phyloP scores from a whole-genome alignment of 441 rosid genomes.

The Melianthus villosus region DNA sequence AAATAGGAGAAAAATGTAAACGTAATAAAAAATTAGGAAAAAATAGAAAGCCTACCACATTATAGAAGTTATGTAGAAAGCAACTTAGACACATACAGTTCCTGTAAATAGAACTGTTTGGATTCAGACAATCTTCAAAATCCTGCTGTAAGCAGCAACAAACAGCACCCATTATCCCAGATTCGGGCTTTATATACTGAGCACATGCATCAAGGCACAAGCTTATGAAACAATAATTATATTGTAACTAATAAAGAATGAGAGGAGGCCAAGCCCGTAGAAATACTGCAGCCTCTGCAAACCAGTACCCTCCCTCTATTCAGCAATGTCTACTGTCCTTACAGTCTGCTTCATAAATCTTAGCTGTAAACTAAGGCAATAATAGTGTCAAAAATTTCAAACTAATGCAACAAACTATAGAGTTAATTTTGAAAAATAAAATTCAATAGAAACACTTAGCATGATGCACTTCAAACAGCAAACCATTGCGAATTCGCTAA shows the following conservation, averaged over 20 bases:
- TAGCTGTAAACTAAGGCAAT: too few relatives aligned
- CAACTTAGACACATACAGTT: conserved; percentile 66
- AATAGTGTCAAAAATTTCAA: too few relatives aligned
- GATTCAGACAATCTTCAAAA: conserved; percentile 55
- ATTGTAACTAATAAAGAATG: conserved; percentile 8
- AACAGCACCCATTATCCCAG: conserved; percentile 54
- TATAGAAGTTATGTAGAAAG: conserved; percentile 45
- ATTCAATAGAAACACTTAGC: too few relatives aligned
- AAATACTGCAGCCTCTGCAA: conserved; percentile 30
- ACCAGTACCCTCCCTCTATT: conserved; percentile 46
- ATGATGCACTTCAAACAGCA: too few relatives aligned
- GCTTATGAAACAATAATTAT: conserved; percentile 6
- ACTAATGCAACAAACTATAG: too few relatives aligned
- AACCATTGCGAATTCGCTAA: too few relatives aligned
- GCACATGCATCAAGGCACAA: conserved; percentile 9
- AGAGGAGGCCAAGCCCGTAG: conserved; percentile 63
- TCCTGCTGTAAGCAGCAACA: conserved; percentile 71
- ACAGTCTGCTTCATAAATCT: too few relatives aligned
- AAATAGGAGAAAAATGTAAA: background rate
- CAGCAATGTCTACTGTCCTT: too few relatives aligned
- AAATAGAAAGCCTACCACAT: conserved; percentile 17
- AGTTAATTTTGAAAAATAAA: too few relatives aligned
- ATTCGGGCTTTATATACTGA: conserved; percentile 13
- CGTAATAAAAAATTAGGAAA: background rate
- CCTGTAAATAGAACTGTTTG: conserved; percentile 48